Evolutionary conservation across 2,329 filamentous ascomycete species (phyloP).

Genomic region (Fusarium dlaminii): DNA sequence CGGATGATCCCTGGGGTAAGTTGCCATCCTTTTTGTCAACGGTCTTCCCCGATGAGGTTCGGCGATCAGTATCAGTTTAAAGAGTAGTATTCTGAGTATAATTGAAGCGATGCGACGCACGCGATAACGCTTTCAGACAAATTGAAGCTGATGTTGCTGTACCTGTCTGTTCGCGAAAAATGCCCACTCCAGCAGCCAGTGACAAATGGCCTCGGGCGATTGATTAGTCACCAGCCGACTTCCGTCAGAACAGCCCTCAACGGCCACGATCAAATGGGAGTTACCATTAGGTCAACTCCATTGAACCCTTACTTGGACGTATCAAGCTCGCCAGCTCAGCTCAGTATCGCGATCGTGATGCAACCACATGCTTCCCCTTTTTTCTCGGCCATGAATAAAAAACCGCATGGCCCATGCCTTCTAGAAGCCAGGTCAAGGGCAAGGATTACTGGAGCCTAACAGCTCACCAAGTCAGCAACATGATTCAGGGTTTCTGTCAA

Average conservation of each 20-base stretch:
- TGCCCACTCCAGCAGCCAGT: neutral
- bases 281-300: neutral
- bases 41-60: neutral
- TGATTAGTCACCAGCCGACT: conserved; percentile 2
- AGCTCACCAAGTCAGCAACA: neutral
- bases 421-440: neutral
- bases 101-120: neutral
- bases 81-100: neutral
- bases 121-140: neutral
- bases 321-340: too few species aligned
- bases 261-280: neutral
- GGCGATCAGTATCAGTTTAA: neutral
- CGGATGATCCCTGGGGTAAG: neutral
- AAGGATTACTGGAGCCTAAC: conserved; percentile 5
- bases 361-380: neutral
- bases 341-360: neutral
- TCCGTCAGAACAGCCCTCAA: neutral
- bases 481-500: neutral
- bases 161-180: neutral
- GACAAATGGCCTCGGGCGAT: neutral
- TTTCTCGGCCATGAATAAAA: neutral
- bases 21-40: neutral
- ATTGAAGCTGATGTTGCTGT: neutral
- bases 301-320: neutral
- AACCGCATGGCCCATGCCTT: conserved; percentile 26